A percentile compares a stretch with the other conserved stretches of the same genome.
These are phyloP conservation scores for Trichosphaerium sp. DNA, from an alignment of 78 protist genomes.

Conservation along the genomic window DNA sequence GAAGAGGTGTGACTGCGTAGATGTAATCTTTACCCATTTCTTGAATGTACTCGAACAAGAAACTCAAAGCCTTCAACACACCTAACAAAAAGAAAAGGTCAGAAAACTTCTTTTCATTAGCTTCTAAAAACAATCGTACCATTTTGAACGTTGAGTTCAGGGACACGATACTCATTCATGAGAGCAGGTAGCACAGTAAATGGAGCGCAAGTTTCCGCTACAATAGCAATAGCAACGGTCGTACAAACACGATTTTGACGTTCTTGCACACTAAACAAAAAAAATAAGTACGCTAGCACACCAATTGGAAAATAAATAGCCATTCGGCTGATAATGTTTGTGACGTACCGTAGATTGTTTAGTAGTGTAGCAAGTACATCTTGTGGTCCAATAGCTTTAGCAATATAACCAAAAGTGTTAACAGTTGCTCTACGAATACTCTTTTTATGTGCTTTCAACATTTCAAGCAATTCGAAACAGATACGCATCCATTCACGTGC, in stretches of 20 bases:
- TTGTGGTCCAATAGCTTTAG: conserved; percentile 95
- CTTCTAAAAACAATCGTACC: too few species aligned
- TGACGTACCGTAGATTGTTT: conserved; percentile 91
- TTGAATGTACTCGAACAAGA: conserved; percentile 98
- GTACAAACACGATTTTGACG: conserved; percentile 96
- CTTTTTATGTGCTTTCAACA: conserved; percentile 90
- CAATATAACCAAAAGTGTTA: conserved; percentile 95
- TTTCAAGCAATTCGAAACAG: conserved; percentile 93
- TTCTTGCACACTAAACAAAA: too few species aligned
- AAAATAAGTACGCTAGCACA: neutral
- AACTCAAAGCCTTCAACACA: conserved; percentile 94
- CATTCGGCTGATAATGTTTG: neutral
- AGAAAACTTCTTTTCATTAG: neutral
- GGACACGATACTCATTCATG: conserved; percentile 97
- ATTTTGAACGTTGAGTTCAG: conserved; percentile 89
- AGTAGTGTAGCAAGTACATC: conserved; percentile 95
- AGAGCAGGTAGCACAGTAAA: conserved; percentile 95
- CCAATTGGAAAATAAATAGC: neutral
- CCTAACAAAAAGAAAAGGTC: too few species aligned
- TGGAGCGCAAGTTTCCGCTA: conserved; percentile 96
- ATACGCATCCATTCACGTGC: conserved; percentile 97
- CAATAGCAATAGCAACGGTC: conserved; percentile 98
- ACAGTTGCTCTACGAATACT: conserved; percentile 92
- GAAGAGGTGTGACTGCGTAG: conserved; percentile 88
- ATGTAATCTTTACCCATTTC: conserved; percentile 92